Evolutionary conservation across 208 protist genomes (phyloP), one percentile per base, ranked within the genome.

Genomic region (Leptomonas pyrrhocoris): DNA sequence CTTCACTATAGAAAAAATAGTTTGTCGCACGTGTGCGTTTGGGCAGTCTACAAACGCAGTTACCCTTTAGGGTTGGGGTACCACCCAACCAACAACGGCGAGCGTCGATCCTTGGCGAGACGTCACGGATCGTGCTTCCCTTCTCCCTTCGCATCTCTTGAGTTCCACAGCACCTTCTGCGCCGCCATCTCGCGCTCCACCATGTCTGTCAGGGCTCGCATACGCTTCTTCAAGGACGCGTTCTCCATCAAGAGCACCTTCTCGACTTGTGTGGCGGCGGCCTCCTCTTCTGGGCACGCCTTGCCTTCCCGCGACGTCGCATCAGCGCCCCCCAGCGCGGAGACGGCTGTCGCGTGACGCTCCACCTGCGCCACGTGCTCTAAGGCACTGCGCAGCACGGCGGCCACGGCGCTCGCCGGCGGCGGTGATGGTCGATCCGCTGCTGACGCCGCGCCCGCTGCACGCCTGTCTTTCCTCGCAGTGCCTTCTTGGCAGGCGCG

Each of bases 151-250:
- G 42, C 38, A 7, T 53, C 51, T 11, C 19, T 31, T 0, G 56
- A 46, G 27, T 30, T 43, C 66, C 74, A 79, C 56, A 79, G 45
- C 55, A 73, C 73, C 21, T 61, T 23, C 48, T 89, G 85, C 64
- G 70, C 80, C 48, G 62, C 30, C 46, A 61, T 27, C 58, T 90
- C 84, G 28, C 74, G 84, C 42, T 86, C 75, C 58, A 89, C 53
- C 68, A 93, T 27, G 9, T 87, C 85, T 50, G 82, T 77, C 51
- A 93, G 28, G 0, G 69, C 56, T n/a, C 71, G 77, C 15, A 90
- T 42, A 23, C 85, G 88, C 50, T 84, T 68, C 71, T 87, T 89
- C 27, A 93, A 46, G 3, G 70, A 16, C 0, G 60, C 62, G 70
- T 91, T 91, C 57, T 91, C 85, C 66, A 70, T 69, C 30, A 68